Percentiles rank a stretch among this genome's conserved stretches.
Evolutionary conservation across 768 basidiomycete species (phyloP).

Genomic region (Trametes cingulata): DNA sequence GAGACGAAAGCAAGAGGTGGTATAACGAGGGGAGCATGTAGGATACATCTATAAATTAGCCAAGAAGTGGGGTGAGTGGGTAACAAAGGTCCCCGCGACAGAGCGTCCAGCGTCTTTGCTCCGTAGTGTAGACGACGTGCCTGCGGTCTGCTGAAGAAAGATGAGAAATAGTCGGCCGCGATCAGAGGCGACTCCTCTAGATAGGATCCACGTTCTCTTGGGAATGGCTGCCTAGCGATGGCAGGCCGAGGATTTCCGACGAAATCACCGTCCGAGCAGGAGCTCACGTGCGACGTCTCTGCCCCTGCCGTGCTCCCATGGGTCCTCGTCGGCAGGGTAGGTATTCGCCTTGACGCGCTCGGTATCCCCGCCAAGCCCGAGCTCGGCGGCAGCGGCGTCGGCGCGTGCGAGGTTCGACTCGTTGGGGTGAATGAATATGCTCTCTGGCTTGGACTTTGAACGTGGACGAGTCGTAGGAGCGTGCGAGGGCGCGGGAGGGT

Average conservation of each 20-base stretch:
- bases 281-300: slow-evolving; percentile 50
- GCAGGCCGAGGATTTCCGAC: background rate
- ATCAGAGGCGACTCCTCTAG: background rate
- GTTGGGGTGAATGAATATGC: slow-evolving; percentile 62
- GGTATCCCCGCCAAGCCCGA: slow-evolving; percentile 49
- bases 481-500: slow-evolving; percentile 17
- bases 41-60: slow-evolving; percentile 4
- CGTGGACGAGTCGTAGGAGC: slow-evolving; percentile 37
- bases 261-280: slow-evolving; percentile 30
- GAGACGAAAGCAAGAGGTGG: background rate
- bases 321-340: slow-evolving; percentile 37
- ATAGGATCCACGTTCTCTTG: too few species aligned
- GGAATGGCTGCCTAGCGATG: too few species aligned
- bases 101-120: background rate
- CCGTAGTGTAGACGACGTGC: background rate
- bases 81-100: background rate
- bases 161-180: background rate
- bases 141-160: slow-evolving; percentile 9
- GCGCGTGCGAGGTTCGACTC: slow-evolving; percentile 68
- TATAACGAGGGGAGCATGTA: background rate
- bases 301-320: slow-evolving; percentile 56
- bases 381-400: slow-evolving; percentile 56
- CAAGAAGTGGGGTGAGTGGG: background rate
- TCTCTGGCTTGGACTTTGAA: slow-evolving; percentile 55
- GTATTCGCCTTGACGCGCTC: slow-evolving; percentile 45